Conservation (phyloP, 345 rosid species). For the Linum trigynum region DNA sequence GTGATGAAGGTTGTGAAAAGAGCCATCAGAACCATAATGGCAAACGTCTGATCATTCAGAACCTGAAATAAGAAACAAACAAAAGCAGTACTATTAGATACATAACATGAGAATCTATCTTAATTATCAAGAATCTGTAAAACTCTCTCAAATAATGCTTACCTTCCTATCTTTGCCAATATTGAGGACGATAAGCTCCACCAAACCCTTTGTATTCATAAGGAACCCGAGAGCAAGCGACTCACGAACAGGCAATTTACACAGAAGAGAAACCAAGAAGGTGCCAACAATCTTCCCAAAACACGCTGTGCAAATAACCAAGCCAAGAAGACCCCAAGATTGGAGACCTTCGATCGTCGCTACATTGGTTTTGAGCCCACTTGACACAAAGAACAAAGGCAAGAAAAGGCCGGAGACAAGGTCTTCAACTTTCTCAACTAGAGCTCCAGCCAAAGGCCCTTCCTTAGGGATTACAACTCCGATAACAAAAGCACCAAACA, state of each 20-base stretch:
- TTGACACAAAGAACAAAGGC: slow-evolving; percentile 69
- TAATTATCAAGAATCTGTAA: neutral
- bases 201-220: slow-evolving; percentile 81
- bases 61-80: slow-evolving; percentile 9
- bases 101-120: neutral
- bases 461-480: slow-evolving; percentile 64
- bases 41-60: slow-evolving; percentile 23
- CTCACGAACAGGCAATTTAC: slow-evolving; percentile 43
- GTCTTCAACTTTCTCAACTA: slow-evolving; percentile 72
- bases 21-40: slow-evolving; percentile 32
- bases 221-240: slow-evolving; percentile 53
- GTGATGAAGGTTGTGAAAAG: slow-evolving; percentile 63
- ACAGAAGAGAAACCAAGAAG: slow-evolving; percentile 36
- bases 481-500: slow-evolving; percentile 70
- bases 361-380: slow-evolving; percentile 70
- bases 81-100: neutral
- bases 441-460: slow-evolving; percentile 57
- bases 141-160: neutral
- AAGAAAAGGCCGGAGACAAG: slow-evolving; percentile 64
- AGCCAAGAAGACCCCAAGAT: slow-evolving; percentile 63
- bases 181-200: slow-evolving; percentile 46
- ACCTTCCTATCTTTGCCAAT: slow-evolving; percentile 53
- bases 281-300: slow-evolving; percentile 68
- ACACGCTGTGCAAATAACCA: slow-evolving; percentile 59
- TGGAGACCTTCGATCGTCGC: slow-evolving; percentile 46